A percentile compares a stretch with the other conserved stretches of the same genome.
Conservation (phyloP, 164 flowering plant species). For the Taxillus chinensis region DNA sequence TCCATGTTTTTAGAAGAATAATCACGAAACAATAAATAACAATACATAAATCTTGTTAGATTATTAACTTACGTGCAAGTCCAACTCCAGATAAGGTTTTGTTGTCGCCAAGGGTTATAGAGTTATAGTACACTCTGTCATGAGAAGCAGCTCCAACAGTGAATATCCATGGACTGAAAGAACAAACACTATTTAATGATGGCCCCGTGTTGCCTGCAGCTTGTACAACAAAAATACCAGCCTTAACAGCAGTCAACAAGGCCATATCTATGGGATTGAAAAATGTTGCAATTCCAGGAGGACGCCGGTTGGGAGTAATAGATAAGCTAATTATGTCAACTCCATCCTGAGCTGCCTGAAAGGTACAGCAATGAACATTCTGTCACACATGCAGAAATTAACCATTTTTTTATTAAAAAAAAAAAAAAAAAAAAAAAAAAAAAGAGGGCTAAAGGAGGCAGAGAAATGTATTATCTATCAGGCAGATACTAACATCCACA, state of each 20-base stretch:
- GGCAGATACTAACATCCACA: too few relatives aligned
- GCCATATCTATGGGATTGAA: constrained; percentile 99
- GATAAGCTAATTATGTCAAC: constrained; percentile 91
- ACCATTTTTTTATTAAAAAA: too few relatives aligned
- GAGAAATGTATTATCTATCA: too few relatives aligned
- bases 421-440: too few relatives aligned
- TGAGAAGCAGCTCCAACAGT: constrained; percentile 94
- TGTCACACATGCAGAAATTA: too few relatives aligned
- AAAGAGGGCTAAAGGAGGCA: too few relatives aligned
- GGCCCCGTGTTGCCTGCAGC: constrained; percentile 99
- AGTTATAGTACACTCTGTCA: constrained; percentile 70
- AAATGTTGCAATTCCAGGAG: constrained; percentile 92
- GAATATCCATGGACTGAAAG: constrained; percentile 99
- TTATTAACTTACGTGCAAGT: constrained; percentile 66
- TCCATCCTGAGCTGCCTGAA: constrained; percentile 98
- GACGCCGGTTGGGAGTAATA: constrained; percentile 94
- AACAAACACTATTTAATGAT: constrained; percentile 77
- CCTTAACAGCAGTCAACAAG: constrained; percentile 78
- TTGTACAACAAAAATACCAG: constrained; percentile 92
- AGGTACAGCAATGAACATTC: neutral
- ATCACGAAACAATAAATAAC: too few relatives aligned
- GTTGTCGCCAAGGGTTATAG: constrained; percentile 71
- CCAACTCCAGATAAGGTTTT: constrained; percentile 79
- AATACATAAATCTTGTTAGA: neutral
- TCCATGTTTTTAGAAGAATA: too few relatives aligned